phyloP scores from a whole-genome alignment of 805 yeast genomes.

The Candida namnaoensis region DNA sequence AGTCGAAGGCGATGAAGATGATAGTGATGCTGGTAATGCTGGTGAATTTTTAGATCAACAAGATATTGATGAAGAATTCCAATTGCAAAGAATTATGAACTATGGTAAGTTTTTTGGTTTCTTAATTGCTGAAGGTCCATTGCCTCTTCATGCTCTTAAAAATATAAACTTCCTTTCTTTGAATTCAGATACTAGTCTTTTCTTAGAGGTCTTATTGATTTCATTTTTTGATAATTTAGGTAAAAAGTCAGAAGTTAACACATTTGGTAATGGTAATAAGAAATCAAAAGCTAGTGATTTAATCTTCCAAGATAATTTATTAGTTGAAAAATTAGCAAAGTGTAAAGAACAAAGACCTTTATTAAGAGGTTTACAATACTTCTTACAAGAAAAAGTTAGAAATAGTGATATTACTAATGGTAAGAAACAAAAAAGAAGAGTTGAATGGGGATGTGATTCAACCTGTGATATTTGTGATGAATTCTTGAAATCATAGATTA shows the following conservation, averaged over 20 bases:
- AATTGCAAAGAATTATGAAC: constrained; percentile 54
- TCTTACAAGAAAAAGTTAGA: constrained; percentile 38
- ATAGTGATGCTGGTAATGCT: constrained; percentile 25
- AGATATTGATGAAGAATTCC: constrained; percentile 41
- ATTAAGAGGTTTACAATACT: constrained; percentile 58
- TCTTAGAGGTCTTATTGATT: constrained; percentile 66
- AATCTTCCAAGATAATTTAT: constrained; percentile 35
- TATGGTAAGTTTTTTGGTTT: constrained; percentile 77
- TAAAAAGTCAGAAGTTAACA: constrained; percentile 42
- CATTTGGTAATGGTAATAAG: constrained; percentile 19
- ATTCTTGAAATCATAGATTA: constrained; percentile 15
- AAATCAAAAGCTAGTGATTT: constrained; percentile 24
- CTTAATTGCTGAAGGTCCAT: constrained; percentile 61
- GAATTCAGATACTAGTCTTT: constrained; percentile 50
- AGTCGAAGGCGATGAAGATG: constrained; percentile 48
- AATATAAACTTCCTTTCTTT: constrained; percentile 65
- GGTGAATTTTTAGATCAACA: constrained; percentile 19
- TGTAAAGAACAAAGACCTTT: constrained; percentile 51
- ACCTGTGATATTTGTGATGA: constrained; percentile 46
- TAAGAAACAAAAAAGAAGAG: constrained; percentile 43
- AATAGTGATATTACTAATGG: constrained; percentile 42
- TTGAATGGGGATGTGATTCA: constrained; percentile 59
- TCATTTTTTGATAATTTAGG: constrained; percentile 59
- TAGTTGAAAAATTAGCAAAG: constrained; percentile 42
- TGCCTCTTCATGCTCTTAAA: constrained; percentile 67